A percentile compares a stretch with the other conserved stretches of the same genome.
These are phyloP conservation scores for Globisporangium viniferum DNA, from an alignment of 352 stramenopile genomes.

Conservation along the genomic window DNA sequence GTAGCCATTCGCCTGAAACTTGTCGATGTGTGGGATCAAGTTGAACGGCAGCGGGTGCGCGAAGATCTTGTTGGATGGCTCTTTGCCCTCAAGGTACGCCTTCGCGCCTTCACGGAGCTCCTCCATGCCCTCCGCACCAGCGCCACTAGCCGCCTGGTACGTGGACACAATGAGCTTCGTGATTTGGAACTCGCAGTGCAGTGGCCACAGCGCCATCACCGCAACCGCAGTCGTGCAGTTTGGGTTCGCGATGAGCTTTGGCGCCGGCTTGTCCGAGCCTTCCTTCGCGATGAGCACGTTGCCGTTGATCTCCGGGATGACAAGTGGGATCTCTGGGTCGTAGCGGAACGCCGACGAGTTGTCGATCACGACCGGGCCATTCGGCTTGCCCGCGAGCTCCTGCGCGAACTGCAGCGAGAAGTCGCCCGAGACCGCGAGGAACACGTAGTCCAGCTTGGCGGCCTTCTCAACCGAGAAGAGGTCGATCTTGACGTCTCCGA, in stretches of 20 bases:
- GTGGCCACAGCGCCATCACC: slow-evolving; percentile 95
- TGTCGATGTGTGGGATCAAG: slow-evolving; percentile 99
- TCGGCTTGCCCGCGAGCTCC: slow-evolving; percentile 78
- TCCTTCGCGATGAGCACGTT: slow-evolving; percentile 69
- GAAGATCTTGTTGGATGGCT: slow-evolving; percentile 91
- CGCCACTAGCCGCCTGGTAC: slow-evolving; percentile 93
- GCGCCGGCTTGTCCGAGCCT: slow-evolving; percentile 22
- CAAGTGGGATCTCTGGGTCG: slow-evolving; percentile 87
- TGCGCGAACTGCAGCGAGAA: slow-evolving; percentile 96
- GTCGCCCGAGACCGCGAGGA: slow-evolving; percentile 96
- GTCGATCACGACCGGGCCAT: slow-evolving; percentile 96
- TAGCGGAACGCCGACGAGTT: slow-evolving; percentile 98
- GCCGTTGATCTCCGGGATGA: slow-evolving; percentile 96
- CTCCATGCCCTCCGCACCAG: slow-evolving; percentile 92
- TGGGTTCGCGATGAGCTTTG: slow-evolving; percentile 97
- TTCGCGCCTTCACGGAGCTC: slow-evolving; percentile 90
- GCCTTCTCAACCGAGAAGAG: slow-evolving; percentile 93
- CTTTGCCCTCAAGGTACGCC: slow-evolving; percentile 74
- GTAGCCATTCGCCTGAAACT: slow-evolving; percentile 98
- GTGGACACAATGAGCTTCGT: slow-evolving; percentile 96
- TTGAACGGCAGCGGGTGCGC: slow-evolving; percentile 98
- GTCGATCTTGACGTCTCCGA: slow-evolving; percentile 93
- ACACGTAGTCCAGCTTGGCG: slow-evolving; percentile 94
- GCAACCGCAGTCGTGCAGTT: slow-evolving; percentile 99
- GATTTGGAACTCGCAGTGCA: slow-evolving; percentile 95